Conservation (phyloP, 306 rosid genomes). For the Calophaca sinica region DNA sequence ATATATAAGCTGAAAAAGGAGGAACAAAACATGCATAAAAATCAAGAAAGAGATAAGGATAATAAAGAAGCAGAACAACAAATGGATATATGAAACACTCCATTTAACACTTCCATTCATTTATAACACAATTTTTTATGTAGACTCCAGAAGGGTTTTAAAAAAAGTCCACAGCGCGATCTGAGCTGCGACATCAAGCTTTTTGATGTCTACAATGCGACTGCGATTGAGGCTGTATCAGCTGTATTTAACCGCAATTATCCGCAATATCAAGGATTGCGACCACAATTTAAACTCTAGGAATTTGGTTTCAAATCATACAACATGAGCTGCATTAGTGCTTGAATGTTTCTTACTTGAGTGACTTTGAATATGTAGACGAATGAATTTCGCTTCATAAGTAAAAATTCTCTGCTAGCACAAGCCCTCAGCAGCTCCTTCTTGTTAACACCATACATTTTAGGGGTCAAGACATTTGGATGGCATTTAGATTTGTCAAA, state of each 20-base stretch:
- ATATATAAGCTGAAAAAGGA: slow-evolving; percentile 63
- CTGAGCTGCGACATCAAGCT: no score
- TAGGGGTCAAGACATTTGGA: slow-evolving; percentile 68
- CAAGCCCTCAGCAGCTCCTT: slow-evolving; percentile 79
- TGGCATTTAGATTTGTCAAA: slow-evolving; percentile 72
- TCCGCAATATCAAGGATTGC: no score
- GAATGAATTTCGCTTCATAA: slow-evolving; percentile 90
- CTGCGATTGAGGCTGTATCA: no score
- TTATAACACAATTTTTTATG: neutral
- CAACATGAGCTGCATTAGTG: no score
- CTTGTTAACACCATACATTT: slow-evolving; percentile 70
- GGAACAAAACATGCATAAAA: slow-evolving; percentile 31
- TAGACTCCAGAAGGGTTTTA: neutral
- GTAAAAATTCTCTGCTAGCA: slow-evolving; percentile 76
- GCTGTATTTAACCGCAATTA: no score
- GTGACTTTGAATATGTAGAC: slow-evolving; percentile 74
- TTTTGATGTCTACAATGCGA: no score
- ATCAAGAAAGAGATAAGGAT: neutral
- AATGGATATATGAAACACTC: no score
- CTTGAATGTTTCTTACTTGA: slow-evolving; percentile 61
- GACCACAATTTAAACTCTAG: no score
- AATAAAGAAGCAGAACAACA: no score
- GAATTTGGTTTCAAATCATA: no score
- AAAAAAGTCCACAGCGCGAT: no score
- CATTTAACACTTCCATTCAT: slow-evolving; percentile 2